These are phyloP conservation scores for Quercus variabilis DNA, from an alignment of 306 rosid species.

Conservation along the genomic window DNA sequence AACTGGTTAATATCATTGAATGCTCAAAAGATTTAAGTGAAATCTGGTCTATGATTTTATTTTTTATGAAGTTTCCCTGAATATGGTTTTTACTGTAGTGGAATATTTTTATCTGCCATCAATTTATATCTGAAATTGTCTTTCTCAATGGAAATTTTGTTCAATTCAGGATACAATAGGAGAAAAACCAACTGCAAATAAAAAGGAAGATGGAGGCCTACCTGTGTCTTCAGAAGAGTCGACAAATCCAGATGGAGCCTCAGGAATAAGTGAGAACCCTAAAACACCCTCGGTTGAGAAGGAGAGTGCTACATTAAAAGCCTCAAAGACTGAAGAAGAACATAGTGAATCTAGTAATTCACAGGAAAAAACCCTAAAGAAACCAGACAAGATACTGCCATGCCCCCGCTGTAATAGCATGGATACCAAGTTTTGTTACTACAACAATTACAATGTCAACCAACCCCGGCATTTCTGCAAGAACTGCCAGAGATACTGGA, in stretches of 20 bases:
- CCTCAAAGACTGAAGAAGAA: slow-evolving; percentile 38
- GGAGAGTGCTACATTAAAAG: slow-evolving; percentile 39
- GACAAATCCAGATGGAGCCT: slow-evolving; percentile 42
- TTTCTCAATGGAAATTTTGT: slow-evolving; percentile 25
- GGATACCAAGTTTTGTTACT: slow-evolving; percentile 91
- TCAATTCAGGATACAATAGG: slow-evolving; percentile 44
- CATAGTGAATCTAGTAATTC: slow-evolving; percentile 47
- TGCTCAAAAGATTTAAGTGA: not conserved
- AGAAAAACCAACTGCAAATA: slow-evolving; percentile 38
- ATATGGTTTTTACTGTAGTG: not conserved
- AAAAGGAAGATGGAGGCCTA: slow-evolving; percentile 32
- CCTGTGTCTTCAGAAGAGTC: slow-evolving; percentile 36
- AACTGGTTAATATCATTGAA: not conserved
- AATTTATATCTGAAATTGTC: not conserved
- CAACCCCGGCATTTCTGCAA: slow-evolving; percentile 95
- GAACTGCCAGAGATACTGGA: slow-evolving; percentile 93
- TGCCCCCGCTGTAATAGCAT: slow-evolving; percentile 89
- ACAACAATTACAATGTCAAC: slow-evolving; percentile 76
- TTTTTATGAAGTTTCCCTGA: not conserved
- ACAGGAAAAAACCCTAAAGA: slow-evolving; percentile 51
- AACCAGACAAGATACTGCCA: slow-evolving; percentile 70
- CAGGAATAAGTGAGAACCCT: slow-evolving; percentile 40
- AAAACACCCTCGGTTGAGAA: slow-evolving; percentile 45
- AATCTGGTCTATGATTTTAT: not conserved
- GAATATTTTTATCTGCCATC: not conserved